Conservation (phyloP, 805 yeast genomes). For the Myxozyma neotropica region DNA sequence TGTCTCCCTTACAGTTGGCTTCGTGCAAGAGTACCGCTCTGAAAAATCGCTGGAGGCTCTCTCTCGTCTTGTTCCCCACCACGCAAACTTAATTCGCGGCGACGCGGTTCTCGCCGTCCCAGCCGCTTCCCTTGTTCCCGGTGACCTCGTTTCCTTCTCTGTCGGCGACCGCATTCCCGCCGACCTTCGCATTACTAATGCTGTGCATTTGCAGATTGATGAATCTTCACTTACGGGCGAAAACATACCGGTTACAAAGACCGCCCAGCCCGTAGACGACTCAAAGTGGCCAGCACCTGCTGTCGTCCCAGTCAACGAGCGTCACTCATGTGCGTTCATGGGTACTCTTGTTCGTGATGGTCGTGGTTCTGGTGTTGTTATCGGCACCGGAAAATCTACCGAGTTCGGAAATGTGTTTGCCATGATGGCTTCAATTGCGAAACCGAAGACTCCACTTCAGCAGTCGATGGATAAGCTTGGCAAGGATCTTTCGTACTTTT, state of each 20-base stretch:
- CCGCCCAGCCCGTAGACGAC: slow-evolving; percentile 49
- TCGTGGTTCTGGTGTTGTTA: slow-evolving; percentile 88
- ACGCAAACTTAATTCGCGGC: slow-evolving; percentile 87
- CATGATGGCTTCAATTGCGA: slow-evolving; percentile 93
- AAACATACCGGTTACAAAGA: slow-evolving; percentile 79
- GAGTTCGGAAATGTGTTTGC: slow-evolving; percentile 94
- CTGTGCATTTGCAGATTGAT: slow-evolving; percentile 82
- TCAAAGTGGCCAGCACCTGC: slow-evolving; percentile 11
- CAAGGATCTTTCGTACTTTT: slow-evolving; percentile 79
- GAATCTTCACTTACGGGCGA: slow-evolving; percentile 97
- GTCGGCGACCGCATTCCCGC: slow-evolving; percentile 98
- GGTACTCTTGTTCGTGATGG: slow-evolving; percentile 97
- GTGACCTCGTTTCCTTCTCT: slow-evolving; percentile 84
- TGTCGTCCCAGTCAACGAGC: slow-evolving; percentile 60
- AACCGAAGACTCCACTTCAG: slow-evolving; percentile 97
- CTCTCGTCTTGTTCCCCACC: slow-evolving; percentile 93
- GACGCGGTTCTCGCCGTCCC: slow-evolving; percentile 63
- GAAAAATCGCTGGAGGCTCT: slow-evolving; percentile 93
- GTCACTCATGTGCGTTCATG: slow-evolving; percentile 87
- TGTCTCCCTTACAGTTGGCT: slow-evolving; percentile 62
- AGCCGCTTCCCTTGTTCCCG: slow-evolving; percentile 90
- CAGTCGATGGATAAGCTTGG: slow-evolving; percentile 94
- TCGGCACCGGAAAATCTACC: slow-evolving; percentile 85
- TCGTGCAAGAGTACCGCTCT: slow-evolving; percentile 94
- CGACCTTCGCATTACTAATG: slow-evolving; percentile 77